These are phyloP conservation scores for Scutellaria minor DNA, from an alignment of 257 asterid genomes.

Conservation along the genomic window DNA sequence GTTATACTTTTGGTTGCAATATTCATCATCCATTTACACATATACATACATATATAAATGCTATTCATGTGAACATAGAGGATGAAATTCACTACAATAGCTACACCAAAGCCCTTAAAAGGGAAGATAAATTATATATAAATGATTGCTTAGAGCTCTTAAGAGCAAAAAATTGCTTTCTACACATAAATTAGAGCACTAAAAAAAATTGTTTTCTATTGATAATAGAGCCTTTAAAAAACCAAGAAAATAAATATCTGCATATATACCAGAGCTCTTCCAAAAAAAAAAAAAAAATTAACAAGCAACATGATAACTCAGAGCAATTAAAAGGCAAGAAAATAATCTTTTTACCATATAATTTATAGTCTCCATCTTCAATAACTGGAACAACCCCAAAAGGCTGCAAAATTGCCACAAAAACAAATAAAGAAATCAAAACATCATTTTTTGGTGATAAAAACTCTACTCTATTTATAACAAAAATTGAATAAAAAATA, in stretches of 20 bases:
- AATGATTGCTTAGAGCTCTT: background rate
- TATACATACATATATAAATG: no score
- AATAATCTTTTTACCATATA: constrained; percentile 42
- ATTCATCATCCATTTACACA: background rate
- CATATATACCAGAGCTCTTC: background rate
- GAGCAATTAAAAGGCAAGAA: background rate
- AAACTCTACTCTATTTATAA: background rate
- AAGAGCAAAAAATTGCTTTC: background rate
- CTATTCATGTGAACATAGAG: background rate
- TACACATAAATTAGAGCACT: background rate
- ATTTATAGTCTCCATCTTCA: constrained; percentile 57
- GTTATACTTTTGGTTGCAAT: background rate
- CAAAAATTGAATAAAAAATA: background rate
- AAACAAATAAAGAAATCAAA: background rate
- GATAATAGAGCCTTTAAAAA: no score
- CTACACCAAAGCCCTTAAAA: background rate
- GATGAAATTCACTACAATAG: no score
- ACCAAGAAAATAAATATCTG: background rate
- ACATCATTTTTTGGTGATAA: background rate
- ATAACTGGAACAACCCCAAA: constrained; percentile 53
- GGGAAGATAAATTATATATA: background rate
- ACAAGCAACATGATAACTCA: background rate
- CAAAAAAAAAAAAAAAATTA: background rate
- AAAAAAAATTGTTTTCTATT: background rate
- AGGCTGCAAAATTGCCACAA: constrained; percentile 45